Percentiles rank a stretch among this genome's conserved stretches.
phyloP scores from a whole-genome alignment of 805 yeast genomes.

The Wickerhamiella australiensis region DNA sequence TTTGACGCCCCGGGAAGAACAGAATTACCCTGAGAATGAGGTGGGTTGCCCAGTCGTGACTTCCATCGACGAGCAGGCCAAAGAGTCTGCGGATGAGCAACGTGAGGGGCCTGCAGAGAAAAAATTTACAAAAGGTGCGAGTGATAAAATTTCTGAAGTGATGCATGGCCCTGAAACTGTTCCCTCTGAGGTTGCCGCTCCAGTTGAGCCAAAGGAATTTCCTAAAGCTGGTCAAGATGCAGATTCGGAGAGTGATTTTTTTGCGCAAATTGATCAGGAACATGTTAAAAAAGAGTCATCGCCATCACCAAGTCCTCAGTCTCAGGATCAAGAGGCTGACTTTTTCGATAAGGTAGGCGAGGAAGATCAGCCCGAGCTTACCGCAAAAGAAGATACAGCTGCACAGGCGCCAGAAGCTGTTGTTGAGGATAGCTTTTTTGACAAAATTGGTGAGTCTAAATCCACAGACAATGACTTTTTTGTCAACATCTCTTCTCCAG shows the following conservation, averaged over 20 bases:
- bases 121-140: too few species aligned
- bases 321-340: constrained; percentile 2
- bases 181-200: background rate
- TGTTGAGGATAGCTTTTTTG: constrained; percentile 7
- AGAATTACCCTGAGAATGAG: too few species aligned
- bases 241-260: background rate
- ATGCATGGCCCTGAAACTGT: too few species aligned
- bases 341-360: constrained; percentile 11
- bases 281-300: background rate
- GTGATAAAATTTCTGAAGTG: too few species aligned
- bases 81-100: background rate
- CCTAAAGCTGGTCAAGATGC: background rate
- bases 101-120: too few species aligned
- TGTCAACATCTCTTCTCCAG: background rate
- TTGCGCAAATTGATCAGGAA: background rate
- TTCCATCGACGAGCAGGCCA: too few species aligned
- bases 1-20: too few species aligned
- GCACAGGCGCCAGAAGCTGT: background rate
- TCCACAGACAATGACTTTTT: constrained; percentile 8
- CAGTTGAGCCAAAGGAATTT: background rate
- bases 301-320: background rate
- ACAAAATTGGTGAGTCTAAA: background rate
- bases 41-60: too few species aligned
- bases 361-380: background rate
- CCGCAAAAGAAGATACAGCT: background rate